A percentile compares a stretch with the other conserved stretches of the same genome.
phyloP scores from a whole-genome alignment of 495 filamentous ascomycete genomes.

The Penicillium cinerascens region DNA sequence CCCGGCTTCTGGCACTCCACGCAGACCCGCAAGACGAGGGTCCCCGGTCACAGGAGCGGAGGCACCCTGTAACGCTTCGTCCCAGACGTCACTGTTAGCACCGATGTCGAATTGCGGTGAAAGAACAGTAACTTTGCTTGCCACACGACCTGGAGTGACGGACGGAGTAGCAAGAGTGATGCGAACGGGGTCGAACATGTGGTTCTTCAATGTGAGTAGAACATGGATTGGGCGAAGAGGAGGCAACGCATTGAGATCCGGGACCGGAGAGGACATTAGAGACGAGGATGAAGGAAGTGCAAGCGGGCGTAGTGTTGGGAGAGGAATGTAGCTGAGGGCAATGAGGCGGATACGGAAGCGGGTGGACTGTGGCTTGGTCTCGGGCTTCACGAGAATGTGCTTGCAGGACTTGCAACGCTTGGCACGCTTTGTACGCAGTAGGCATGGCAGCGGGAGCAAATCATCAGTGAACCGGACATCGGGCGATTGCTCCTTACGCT shows the following conservation, averaged over 20 bases:
- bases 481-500: constrained; percentile 49
- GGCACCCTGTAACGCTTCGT: constrained; percentile 69
- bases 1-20: constrained; percentile 69
- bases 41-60: constrained; percentile 37
- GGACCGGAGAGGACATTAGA: constrained; percentile 22
- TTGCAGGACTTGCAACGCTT: constrained; percentile 91
- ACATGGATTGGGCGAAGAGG: constrained; percentile 74
- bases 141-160: constrained; percentile 71
- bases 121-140: constrained; percentile 80
- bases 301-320: constrained; percentile 65
- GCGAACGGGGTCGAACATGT: constrained; percentile 84
- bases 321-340: constrained; percentile 84
- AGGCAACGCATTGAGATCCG: constrained; percentile 49
- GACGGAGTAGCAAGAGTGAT: constrained; percentile 84
- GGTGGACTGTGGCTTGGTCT: constrained; percentile 78
- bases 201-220: constrained; percentile 85
- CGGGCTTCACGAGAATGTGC: constrained; percentile 94
- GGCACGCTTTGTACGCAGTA: constrained; percentile 84
- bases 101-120: constrained; percentile 95
- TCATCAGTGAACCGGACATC: constrained; percentile 56
- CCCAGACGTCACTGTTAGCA: constrained; percentile 93
- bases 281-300: constrained; percentile 34
- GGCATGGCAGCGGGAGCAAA: constrained; percentile 72
- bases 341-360: constrained; percentile 87
- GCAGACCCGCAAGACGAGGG: constrained; percentile 25